phyloP scores from a whole-genome alignment of 177 flowering plant genomes.

The Vitis hybrid region DNA sequence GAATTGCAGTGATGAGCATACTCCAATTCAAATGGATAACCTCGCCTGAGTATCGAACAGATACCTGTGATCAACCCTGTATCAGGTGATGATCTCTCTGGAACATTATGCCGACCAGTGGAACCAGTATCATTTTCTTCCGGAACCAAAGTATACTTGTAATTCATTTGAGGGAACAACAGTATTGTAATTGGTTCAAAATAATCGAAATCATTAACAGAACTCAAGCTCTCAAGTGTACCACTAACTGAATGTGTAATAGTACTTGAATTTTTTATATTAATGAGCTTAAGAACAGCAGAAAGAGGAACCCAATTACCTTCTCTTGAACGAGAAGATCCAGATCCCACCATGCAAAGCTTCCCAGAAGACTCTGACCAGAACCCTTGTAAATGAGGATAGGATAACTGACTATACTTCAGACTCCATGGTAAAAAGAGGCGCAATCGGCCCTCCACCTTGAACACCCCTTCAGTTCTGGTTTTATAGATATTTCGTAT shows the following conservation, averaged over 20 bases:
- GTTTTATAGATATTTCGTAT: constrained; percentile 11
- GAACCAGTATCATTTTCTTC: constrained; percentile 12
- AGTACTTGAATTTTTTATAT: constrained; percentile 27
- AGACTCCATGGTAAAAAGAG: neutral
- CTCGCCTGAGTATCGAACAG: constrained; percentile 21
- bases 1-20: constrained; percentile 35
- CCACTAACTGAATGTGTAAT: constrained; percentile 48
- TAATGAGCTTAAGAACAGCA: constrained; percentile 48
- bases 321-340: constrained; percentile 8
- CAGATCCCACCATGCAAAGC: constrained; percentile 63
- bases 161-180: constrained; percentile 27
- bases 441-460: constrained; percentile 18
- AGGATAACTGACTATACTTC: neutral
- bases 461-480: constrained; percentile 16
- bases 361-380: constrained; percentile 46
- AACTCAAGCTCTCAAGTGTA: constrained; percentile 40
- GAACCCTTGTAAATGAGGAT: constrained; percentile 46
- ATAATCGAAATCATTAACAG: constrained; percentile 9
- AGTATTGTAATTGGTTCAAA: constrained; percentile 47
- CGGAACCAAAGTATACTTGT: constrained; percentile 33
- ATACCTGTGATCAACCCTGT: constrained; percentile 11
- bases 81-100: constrained; percentile 16
- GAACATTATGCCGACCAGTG: constrained; percentile 9
- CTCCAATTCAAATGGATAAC: constrained; percentile 26
- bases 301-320: constrained; percentile 30